Conservation (phyloP, 345 rosid genomes). For the Stellera chamaejasme region DNA sequence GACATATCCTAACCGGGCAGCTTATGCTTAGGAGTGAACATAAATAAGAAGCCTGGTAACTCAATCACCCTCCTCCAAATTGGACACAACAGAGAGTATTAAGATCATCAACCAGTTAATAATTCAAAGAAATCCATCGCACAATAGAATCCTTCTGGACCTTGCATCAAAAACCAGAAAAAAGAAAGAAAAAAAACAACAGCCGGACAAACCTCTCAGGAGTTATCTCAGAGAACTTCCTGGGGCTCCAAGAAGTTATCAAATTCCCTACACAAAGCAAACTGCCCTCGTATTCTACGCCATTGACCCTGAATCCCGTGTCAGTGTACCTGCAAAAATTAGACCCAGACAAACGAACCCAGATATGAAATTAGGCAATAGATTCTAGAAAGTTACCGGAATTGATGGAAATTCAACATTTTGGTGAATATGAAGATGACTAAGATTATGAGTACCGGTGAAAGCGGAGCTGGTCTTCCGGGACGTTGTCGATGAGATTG, state of each 20-base stretch:
- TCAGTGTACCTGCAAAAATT: slow-evolving; percentile 44
- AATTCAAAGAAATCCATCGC: no score
- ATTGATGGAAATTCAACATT: background rate
- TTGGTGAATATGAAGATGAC: background rate
- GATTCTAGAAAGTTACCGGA: background rate
- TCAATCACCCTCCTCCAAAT: no score
- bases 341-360: no score
- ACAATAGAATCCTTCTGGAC: no score
- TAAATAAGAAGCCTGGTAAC: no score
- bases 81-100: no score
- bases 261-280: slow-evolving; percentile 85
- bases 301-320: slow-evolving; percentile 76
- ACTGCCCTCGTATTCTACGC: slow-evolving; percentile 74
- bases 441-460: slow-evolving; percentile 35
- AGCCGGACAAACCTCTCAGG: slow-evolving; percentile 44
- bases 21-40: no score
- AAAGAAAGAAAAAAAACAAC: background rate
- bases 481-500: slow-evolving; percentile 81
- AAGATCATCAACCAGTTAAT: no score
- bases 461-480: slow-evolving; percentile 90
- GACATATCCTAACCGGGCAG: no score
- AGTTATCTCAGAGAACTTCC: slow-evolving; percentile 59
- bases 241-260: slow-evolving; percentile 77
- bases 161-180: background rate
- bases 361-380: background rate